Conservation (phyloP, 78 protist species). For the Dictyostelium purpureum region DNA sequence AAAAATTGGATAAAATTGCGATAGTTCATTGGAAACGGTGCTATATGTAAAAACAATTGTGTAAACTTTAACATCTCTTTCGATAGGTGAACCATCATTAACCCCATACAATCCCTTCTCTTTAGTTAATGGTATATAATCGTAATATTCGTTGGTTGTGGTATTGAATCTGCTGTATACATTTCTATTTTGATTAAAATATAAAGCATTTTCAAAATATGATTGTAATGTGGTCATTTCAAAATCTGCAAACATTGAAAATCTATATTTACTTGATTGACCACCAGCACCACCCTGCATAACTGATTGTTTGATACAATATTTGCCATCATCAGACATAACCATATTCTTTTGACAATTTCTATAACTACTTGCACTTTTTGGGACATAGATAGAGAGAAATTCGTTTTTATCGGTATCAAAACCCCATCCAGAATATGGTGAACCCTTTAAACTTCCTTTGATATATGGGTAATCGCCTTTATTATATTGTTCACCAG, state of each 20-base stretch:
- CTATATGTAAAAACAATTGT: slow-evolving; percentile 1
- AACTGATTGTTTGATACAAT: slow-evolving; percentile 28
- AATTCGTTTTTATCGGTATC: slow-evolving; percentile 7
- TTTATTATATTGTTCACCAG: background rate
- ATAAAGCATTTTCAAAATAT: background rate
- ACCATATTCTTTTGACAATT: background rate
- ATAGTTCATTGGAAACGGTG: background rate
- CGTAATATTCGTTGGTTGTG: background rate
- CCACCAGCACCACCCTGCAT: slow-evolving; percentile 71
- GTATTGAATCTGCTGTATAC: slow-evolving; percentile 21
- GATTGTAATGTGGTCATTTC: slow-evolving; percentile 4
- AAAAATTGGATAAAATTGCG: background rate
- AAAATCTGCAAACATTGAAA: slow-evolving; percentile 35
- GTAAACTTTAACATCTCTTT: slow-evolving; percentile 31
- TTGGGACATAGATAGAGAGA: background rate
- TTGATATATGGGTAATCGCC: background rate
- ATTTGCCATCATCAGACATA: background rate
- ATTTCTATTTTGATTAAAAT: background rate
- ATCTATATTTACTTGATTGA: slow-evolving; percentile 50
- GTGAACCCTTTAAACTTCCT: background rate
- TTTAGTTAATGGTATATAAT: background rate
- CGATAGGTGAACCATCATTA: background rate
- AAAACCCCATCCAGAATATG: slow-evolving; percentile 11
- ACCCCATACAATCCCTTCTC: slow-evolving; percentile 26
- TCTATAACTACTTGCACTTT: background rate